Evolutionary conservation across 2,329 filamentous ascomycete genomes (phyloP).

Genomic region (Akanthomyces uredinophilus): DNA sequence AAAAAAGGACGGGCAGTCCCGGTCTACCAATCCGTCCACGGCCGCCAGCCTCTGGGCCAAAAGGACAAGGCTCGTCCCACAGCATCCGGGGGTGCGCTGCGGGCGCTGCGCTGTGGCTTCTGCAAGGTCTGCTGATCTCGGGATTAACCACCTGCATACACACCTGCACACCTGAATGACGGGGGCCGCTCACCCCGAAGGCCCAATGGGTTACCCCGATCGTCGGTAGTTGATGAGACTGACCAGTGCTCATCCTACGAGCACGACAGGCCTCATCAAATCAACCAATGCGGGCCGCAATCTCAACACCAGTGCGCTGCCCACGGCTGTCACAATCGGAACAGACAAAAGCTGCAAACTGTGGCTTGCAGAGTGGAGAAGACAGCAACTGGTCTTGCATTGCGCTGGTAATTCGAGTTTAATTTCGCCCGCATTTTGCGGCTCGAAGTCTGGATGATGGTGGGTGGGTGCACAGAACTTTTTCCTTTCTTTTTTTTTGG

Average conservation of each 20-base stretch:
- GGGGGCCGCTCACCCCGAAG: not conserved
- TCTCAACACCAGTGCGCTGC: constrained; percentile 1
- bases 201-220: not conserved
- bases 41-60: not conserved
- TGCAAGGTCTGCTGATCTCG: constrained; percentile 15
- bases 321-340: constrained; percentile 4
- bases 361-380: constrained; percentile 13
- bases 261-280: not conserved
- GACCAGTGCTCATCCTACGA: not conserved
- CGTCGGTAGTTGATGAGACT: constrained; percentile 9
- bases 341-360: constrained; percentile 6
- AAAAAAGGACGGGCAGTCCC: not conserved
- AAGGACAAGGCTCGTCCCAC: not conserved
- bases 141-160: constrained; percentile 14
- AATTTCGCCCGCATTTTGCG: constrained; percentile 8
- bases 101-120: constrained; percentile 11
- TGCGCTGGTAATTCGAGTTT: not conserved
- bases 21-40: not conserved
- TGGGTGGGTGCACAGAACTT: not conserved
- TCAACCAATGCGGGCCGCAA: constrained; percentile 11
- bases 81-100: constrained; percentile 1
- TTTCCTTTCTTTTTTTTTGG: not conserved
- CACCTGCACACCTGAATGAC: not conserved
- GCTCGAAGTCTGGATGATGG: not conserved
- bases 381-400: not conserved